phyloP scores from a whole-genome alignment of 2,329 filamentous ascomycete genomes.

The Anisogramma anomala region DNA sequence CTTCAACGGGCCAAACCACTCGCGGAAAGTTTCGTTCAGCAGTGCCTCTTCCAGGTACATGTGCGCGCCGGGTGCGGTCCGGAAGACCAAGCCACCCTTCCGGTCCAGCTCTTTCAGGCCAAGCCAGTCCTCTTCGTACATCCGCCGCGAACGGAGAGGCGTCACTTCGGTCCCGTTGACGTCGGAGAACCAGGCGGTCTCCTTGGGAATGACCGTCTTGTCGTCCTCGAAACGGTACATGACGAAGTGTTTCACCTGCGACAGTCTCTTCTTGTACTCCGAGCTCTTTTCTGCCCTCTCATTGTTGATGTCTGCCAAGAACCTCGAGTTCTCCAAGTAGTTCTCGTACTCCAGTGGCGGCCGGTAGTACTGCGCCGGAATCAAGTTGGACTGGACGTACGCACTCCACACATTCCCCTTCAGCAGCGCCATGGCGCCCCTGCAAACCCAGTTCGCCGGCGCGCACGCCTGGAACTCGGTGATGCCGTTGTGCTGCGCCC shows the following conservation, averaged over 20 bases:
- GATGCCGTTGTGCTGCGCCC: constrained; percentile 89
- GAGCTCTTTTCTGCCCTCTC: constrained; percentile 66
- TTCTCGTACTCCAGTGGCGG: constrained; percentile 53
- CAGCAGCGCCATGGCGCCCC: constrained; percentile 65
- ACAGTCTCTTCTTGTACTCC: constrained; percentile 61
- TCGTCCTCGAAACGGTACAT: constrained; percentile 89
- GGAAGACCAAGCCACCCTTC: constrained; percentile 67
- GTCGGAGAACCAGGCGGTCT: constrained; percentile 84
- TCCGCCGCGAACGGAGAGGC: constrained; percentile 51
- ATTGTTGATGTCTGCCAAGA: constrained; percentile 93
- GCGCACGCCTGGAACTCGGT: constrained; percentile 66
- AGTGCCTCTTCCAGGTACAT: constrained; percentile 65
- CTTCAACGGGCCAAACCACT: constrained; percentile 50
- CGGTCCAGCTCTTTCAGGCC: constrained; percentile 70
- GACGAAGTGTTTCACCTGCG: constrained; percentile 61
- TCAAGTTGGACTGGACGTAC: constrained; percentile 66
- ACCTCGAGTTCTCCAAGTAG: constrained; percentile 75
- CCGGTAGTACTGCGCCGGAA: constrained; percentile 93
- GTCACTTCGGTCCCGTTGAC: constrained; percentile 61
- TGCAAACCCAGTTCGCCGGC: constrained; percentile 66
- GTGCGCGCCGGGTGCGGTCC: constrained; percentile 62
- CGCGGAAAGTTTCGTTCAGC: constrained; percentile 52
- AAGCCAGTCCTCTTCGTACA: constrained; percentile 91
- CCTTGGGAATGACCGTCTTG: constrained; percentile 74
- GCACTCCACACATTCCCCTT: constrained; percentile 68